Percentiles rank a stretch among this genome's conserved stretches.
Evolutionary conservation across 352 stramenopile species (phyloP).

Genomic region (Globisporangium takayamanum): DNA sequence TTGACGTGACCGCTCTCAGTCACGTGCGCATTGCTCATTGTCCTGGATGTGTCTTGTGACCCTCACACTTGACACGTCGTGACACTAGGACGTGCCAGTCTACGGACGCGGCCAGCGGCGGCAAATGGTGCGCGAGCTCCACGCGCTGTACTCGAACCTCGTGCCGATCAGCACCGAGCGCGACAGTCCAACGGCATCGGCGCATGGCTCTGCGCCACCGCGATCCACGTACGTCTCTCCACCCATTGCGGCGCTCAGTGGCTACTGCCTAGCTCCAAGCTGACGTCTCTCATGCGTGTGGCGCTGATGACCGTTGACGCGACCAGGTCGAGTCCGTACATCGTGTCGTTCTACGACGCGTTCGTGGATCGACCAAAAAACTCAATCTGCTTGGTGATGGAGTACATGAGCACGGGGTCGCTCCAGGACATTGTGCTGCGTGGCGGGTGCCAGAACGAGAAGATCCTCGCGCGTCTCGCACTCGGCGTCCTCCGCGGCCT

Average conservation of each 20-base stretch:
- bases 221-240: slow-evolving; percentile 26
- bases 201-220: neutral
- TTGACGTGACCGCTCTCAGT: too few relatives aligned
- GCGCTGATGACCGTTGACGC: neutral
- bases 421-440: slow-evolving; percentile 86
- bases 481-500: slow-evolving; percentile 72
- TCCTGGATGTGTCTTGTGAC: too few relatives aligned
- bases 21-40: too few relatives aligned
- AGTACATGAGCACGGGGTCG: slow-evolving; percentile 91
- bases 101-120: slow-evolving; percentile 77
- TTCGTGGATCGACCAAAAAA: slow-evolving; percentile 87
- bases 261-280: too few relatives aligned
- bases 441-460: slow-evolving; percentile 80
- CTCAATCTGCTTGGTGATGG: slow-evolving; percentile 88
- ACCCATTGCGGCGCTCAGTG: neutral
- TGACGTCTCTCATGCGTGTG: neutral
- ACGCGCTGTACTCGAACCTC: slow-evolving; percentile 87
- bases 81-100: slow-evolving; percentile 70
- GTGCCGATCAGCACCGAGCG: slow-evolving; percentile 59
- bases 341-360: slow-evolving; percentile 91
- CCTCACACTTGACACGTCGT: neutral
- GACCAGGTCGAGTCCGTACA: slow-evolving; percentile 72
- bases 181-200: slow-evolving; percentile 12
- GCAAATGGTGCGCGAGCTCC: slow-evolving; percentile 88
- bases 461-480: slow-evolving; percentile 67